A percentile compares a stretch with the other conserved stretches of the same genome.
phyloP scores from a whole-genome alignment of 139 green algal genomes.

The Edaphochlamys debaryana region DNA sequence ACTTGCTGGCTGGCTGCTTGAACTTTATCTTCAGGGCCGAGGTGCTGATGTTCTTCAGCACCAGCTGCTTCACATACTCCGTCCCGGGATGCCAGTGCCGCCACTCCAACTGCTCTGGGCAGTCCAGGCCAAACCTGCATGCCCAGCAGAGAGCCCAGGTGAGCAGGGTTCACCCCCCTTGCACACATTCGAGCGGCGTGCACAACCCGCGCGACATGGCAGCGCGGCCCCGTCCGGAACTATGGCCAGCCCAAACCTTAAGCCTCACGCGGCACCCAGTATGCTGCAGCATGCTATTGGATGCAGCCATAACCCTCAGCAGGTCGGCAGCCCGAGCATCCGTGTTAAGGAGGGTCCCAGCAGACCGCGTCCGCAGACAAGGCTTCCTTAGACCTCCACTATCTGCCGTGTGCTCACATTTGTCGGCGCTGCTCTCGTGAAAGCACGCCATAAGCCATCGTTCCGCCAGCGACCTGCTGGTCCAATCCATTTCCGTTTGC shows the following conservation, averaged over 20 bases:
- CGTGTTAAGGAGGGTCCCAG: too few species aligned
- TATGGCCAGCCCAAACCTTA: neutral
- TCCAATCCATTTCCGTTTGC: neutral
- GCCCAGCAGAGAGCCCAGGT: too few species aligned
- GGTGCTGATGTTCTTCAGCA: constrained; percentile 75
- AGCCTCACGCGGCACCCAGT: neutral
- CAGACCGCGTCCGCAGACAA: too few species aligned
- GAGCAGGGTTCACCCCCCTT: too few species aligned
- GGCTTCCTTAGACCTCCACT: too few species aligned
- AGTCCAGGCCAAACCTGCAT: constrained; percentile 78
- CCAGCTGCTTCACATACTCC: constrained; percentile 68
- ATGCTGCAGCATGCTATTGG: too few species aligned
- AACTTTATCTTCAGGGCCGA: constrained; percentile 69
- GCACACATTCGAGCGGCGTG: too few species aligned
- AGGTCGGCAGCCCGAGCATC: too few species aligned
- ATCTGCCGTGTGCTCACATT: constrained; percentile 29
- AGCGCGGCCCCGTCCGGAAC: too few species aligned
- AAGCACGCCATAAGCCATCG: constrained; percentile 25
- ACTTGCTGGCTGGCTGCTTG: constrained; percentile 69
- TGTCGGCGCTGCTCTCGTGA: constrained; percentile 21
- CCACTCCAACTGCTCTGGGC: constrained; percentile 71
- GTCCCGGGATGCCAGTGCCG: constrained; percentile 68
- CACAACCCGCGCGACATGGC: neutral
- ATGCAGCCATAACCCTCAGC: too few species aligned
- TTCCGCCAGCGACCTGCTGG: neutral